These are phyloP conservation scores for Suillus placidus DNA, from an alignment of 768 basidiomycete genomes.

Conservation along the genomic window DNA sequence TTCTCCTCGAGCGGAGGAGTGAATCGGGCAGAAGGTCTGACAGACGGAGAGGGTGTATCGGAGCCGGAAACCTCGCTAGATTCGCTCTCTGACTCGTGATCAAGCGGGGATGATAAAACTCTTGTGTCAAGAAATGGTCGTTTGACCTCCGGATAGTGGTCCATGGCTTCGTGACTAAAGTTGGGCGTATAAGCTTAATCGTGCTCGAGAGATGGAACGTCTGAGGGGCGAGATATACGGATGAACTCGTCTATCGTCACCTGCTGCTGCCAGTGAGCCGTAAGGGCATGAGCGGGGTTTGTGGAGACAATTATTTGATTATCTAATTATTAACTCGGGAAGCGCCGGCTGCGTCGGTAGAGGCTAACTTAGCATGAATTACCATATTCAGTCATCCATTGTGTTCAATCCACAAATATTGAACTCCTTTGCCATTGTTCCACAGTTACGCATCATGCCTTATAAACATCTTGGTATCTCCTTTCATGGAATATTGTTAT, in stretches of 20 bases:
- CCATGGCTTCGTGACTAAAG: slow-evolving; percentile 5
- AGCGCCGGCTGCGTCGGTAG: no score
- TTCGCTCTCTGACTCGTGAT: slow-evolving; percentile 22
- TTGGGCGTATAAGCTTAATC: background rate
- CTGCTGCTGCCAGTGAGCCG: no score
- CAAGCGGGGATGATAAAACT: slow-evolving; percentile 18
- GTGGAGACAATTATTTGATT: no score
- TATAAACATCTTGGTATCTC: no score
- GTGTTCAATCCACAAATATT: no score
- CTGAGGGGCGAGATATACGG: slow-evolving; percentile 43
- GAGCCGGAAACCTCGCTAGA: slow-evolving; percentile 19
- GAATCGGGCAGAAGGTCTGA: background rate
- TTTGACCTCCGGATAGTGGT: slow-evolving; percentile 8
- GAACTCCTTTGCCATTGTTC: no score
- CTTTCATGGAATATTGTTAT: no score
- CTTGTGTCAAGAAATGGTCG: slow-evolving; percentile 7
- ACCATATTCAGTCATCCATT: no score
- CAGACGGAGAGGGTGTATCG: slow-evolving; percentile 2
- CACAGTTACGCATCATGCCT: no score
- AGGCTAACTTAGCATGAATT: no score
- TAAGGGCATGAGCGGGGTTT: no score
- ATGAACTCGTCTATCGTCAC: slow-evolving; percentile 31
- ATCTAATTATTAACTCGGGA: no score
- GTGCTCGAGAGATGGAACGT: background rate
- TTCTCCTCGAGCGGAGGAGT: slow-evolving; percentile 12